Evolutionary conservation across 2,329 filamentous ascomycete genomes (phyloP).

Genomic region (Sporothrix curviconia): DNA sequence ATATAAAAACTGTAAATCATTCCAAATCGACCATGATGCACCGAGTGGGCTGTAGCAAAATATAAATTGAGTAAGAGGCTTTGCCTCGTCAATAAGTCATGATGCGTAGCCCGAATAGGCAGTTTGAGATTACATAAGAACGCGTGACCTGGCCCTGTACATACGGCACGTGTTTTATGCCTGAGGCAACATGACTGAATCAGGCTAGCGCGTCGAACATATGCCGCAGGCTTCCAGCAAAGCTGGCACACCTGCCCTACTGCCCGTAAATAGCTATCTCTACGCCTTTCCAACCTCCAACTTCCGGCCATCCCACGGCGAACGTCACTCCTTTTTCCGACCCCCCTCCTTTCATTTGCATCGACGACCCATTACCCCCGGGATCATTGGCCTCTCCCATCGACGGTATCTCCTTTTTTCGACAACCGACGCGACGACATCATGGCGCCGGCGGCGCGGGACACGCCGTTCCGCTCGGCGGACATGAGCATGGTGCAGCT

Average conservation of each 20-base stretch:
- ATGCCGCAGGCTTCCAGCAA: conserved; percentile 18
- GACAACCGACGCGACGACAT: conserved; percentile 23
- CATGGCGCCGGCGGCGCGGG: conserved; percentile 62
- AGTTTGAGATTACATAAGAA: conserved; percentile 1
- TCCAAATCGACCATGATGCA: not conserved
- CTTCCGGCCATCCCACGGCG: conserved; percentile 15
- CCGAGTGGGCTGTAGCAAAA: too few relatives aligned
- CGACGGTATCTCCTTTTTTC: not conserved
- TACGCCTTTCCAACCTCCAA: conserved; percentile 12
- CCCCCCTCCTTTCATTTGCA: not conserved
- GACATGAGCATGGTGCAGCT: conserved; percentile 99
- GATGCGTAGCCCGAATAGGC: too few relatives aligned
- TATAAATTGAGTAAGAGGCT: too few relatives aligned
- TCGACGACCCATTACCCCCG: not conserved
- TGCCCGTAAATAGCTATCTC: conserved; percentile 11
- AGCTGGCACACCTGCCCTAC: not conserved
- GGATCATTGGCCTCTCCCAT: not conserved
- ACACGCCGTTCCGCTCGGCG: conserved; percentile 99
- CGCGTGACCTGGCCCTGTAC: not conserved
- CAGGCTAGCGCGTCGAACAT: conserved; percentile 14
- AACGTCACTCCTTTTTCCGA: conserved; percentile 7
- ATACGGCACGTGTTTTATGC: conserved; percentile 13
- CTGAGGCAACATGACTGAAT: conserved; percentile 14
- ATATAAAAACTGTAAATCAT: not conserved
- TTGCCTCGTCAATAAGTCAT: too few relatives aligned